Percentiles rank a stretch among this genome's conserved stretches.
Evolutionary conservation across 2,329 filamentous ascomycete genomes (phyloP).

Genomic region (Lecanicillium sp.): DNA sequence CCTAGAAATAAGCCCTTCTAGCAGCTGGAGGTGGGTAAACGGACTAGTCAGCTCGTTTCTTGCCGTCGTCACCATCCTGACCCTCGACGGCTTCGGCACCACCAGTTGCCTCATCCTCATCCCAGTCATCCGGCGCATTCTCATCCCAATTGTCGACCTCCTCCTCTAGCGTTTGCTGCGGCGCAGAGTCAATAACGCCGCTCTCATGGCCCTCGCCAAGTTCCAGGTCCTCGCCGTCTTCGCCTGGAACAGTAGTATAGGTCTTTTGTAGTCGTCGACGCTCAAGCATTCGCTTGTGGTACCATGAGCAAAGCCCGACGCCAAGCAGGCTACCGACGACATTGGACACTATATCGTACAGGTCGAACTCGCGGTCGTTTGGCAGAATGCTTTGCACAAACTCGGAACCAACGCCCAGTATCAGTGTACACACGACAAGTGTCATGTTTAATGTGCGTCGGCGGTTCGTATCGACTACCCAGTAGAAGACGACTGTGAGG

Average conservation of each 20-base stretch:
- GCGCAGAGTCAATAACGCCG: constrained; percentile 43
- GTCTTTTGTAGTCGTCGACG: constrained; percentile 66
- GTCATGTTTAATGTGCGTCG: constrained; percentile 80
- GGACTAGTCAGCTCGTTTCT: too few relatives aligned
- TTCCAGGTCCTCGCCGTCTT: constrained; percentile 63
- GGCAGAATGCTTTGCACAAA: constrained; percentile 68
- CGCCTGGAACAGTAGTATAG: constrained; percentile 62
- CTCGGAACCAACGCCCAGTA: constrained; percentile 65
- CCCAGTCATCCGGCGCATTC: constrained; percentile 57
- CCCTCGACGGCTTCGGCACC: constrained; percentile 16
- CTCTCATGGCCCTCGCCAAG: constrained; percentile 66
- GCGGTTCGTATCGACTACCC: constrained; percentile 87
- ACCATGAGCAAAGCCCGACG: constrained; percentile 74
- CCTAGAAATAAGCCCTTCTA: too few relatives aligned
- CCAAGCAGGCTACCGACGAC: constrained; percentile 67
- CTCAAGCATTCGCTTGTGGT: constrained; percentile 93
- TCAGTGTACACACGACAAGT: constrained; percentile 67
- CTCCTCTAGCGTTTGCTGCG: constrained; percentile 52
- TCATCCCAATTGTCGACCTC: constrained; percentile 94
- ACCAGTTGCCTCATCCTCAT: constrained; percentile 38
- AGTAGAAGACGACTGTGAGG: constrained; percentile 86
- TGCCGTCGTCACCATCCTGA: neutral
- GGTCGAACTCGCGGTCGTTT: constrained; percentile 64
- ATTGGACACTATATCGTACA: constrained; percentile 84
- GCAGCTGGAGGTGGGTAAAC: too few relatives aligned